phyloP scores from a whole-genome alignment of 179 eudicot species.

The Pouteria campechiana region DNA sequence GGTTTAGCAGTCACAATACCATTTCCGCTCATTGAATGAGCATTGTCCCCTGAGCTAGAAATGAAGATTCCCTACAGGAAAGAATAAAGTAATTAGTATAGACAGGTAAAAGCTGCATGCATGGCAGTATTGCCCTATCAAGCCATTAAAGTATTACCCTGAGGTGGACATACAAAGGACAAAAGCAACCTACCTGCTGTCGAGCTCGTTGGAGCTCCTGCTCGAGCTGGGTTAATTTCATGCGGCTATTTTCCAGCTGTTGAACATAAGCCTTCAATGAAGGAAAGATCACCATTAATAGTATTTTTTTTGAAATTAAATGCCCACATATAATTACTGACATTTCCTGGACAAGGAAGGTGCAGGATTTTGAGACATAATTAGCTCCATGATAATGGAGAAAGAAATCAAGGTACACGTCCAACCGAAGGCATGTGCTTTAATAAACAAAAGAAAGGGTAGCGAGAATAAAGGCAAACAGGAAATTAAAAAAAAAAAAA shows the following conservation, averaged over 20 bases:
- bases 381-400: neutral
- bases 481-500: too few relatives aligned
- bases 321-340: too few relatives aligned
- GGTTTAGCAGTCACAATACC: conserved; percentile 54
- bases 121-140: too few relatives aligned
- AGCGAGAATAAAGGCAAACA: too few relatives aligned
- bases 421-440: too few relatives aligned
- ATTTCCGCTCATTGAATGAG: conserved; percentile 49
- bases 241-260: conserved; percentile 87
- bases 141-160: neutral
- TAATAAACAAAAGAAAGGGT: too few relatives aligned
- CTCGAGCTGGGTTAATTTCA: conserved; percentile 88
- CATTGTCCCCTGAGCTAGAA: conserved; percentile 65
- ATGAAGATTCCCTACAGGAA: conserved; percentile 57
- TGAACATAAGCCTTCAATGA: conserved; percentile 76
- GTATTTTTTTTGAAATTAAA: too few relatives aligned
- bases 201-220: conserved; percentile 96
- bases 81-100: neutral
- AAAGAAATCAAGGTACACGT: neutral
- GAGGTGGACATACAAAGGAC: neutral
- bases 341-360: too few relatives aligned
- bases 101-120: neutral
- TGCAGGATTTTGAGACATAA: too few relatives aligned
- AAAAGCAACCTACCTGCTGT: conserved; percentile 50
- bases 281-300: too few relatives aligned